Evolutionary conservation across 139 green algal genomes (phyloP), one percentile per base, ranked within the genome.

Genomic region (Coccomyxa sp.): DNA sequence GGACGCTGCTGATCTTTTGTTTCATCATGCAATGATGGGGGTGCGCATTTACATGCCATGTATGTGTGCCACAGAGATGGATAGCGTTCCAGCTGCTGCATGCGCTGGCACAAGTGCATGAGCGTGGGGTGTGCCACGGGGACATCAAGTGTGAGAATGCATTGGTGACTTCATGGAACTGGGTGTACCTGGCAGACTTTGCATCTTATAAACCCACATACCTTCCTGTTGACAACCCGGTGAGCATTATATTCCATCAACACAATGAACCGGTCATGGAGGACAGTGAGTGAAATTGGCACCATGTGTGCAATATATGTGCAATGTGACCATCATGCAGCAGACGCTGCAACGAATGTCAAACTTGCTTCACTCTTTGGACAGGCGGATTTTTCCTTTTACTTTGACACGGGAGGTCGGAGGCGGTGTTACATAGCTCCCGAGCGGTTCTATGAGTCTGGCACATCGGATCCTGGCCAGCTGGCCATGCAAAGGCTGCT

Each of bases 101-200:
- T 58, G 94, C 86, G 0, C 31, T 97, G 81, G 88, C 88, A 12
- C 92, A 97, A 78, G 83, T 80, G 31, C 96, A 99, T 79, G 88
- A 84, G 30, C 76, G 67, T 10, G 91, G 92, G 10, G 89, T 98
- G 18, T 94, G 91, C 75, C 96, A 99, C 81, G 96, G 97, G 18
- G 97, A 99, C 87, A 94, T 99, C 79, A 99, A 98, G 91, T 88
- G 83, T 31, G 94, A 98, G 82, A 98, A 99, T 80, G 92, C 95
- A 77, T 85, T 98, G 85, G 87, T 99, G 32, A 98, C 94, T 17
- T 97, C 92, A 59, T 98, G 95, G 95, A 91, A 91, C 84, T 98
- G 96, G 96, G 67, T 94, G 0, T 96, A 95, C 79, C 90, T 99
- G 30, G 81, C 91, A 13, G 97, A 99, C 89, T 98, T 97, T 84